A percentile compares a stretch with the other conserved stretches of the same genome.
Conservation (phyloP, 2,329 filamentous ascomycete species). For the Colletotrichum gigasporum region DNA sequence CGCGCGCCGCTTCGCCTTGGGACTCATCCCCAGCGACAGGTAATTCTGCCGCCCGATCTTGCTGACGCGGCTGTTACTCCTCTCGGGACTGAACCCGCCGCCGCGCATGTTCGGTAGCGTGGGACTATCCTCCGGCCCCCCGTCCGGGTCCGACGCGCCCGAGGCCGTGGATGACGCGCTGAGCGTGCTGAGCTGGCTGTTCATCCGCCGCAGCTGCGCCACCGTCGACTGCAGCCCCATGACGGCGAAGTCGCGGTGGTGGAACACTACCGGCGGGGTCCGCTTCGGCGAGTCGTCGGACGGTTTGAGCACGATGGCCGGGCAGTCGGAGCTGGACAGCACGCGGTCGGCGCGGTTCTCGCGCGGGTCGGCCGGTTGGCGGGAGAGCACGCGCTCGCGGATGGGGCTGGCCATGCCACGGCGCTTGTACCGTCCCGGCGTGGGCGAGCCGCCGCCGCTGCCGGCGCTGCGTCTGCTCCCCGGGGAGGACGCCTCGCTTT, state of each 20-base stretch:
- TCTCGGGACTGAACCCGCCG: slow-evolving; percentile 48
- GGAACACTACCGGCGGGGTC: neutral
- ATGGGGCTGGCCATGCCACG: slow-evolving; percentile 11
- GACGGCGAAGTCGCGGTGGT: slow-evolving; percentile 20
- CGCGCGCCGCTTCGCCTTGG: slow-evolving; percentile 16
- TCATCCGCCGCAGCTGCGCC: slow-evolving; percentile 65
- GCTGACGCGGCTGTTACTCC: slow-evolving; percentile 42
- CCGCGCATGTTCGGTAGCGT: slow-evolving; percentile 49
- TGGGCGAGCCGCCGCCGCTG: slow-evolving; percentile 15
- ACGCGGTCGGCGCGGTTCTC: neutral
- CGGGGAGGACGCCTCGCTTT: neutral
- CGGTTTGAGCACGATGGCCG: slow-evolving; percentile 19
- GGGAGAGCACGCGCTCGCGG: neutral
- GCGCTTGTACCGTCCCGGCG: slow-evolving; percentile 3
- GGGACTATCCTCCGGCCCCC: too few species aligned
- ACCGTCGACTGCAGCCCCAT: slow-evolving; percentile 45
- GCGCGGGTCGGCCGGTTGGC: neutral
- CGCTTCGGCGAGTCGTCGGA: neutral
- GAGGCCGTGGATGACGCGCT: slow-evolving; percentile 51
- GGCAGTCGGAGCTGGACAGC: neutral
- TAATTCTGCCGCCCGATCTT: slow-evolving; percentile 55
- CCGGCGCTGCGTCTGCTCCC: too few species aligned
- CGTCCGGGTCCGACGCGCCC: slow-evolving; percentile 43
- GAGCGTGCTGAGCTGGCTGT: slow-evolving; percentile 59
- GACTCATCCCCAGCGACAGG: slow-evolving; percentile 41